Conservation (phyloP, 371 early-diverging fungal genomes). For the Rhizopus arrhizus region DNA sequence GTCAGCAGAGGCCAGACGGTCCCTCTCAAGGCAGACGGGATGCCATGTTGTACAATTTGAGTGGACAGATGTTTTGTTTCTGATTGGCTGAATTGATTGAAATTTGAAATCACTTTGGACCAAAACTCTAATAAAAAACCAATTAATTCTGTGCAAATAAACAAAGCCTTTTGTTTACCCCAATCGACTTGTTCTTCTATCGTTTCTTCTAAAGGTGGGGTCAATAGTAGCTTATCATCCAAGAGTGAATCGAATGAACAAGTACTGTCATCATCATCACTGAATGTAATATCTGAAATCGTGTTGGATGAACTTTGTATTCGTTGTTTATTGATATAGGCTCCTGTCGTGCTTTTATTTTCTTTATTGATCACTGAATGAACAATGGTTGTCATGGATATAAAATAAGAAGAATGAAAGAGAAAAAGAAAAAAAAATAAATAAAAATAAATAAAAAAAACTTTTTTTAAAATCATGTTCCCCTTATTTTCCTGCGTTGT, state of each 20-base stretch:
- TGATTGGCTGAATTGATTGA: constrained; percentile 68
- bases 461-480: background rate
- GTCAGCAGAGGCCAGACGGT: constrained; percentile 89
- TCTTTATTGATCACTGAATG: background rate
- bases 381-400: background rate
- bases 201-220: constrained; percentile 24
- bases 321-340: constrained; percentile 3
- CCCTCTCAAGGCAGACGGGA: constrained; percentile 88
- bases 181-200: constrained; percentile 62
- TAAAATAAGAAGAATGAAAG: background rate
- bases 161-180: constrained; percentile 47
- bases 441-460: background rate
- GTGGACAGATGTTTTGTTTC: constrained; percentile 66
- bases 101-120: constrained; percentile 87
- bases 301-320: constrained; percentile 8
- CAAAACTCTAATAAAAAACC: constrained; percentile 73
- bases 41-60: constrained; percentile 75
- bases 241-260: constrained; percentile 28
- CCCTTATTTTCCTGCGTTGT: no score
- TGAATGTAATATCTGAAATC: constrained; percentile 13
- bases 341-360: background rate
- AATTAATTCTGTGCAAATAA: background rate
- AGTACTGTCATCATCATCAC: constrained; percentile 27
- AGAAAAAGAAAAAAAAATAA: constrained; percentile 7
- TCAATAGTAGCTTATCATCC: constrained; percentile 23